phyloP scores from a whole-genome alignment of 345 rosid species.

The Boechera divaricarpa region DNA sequence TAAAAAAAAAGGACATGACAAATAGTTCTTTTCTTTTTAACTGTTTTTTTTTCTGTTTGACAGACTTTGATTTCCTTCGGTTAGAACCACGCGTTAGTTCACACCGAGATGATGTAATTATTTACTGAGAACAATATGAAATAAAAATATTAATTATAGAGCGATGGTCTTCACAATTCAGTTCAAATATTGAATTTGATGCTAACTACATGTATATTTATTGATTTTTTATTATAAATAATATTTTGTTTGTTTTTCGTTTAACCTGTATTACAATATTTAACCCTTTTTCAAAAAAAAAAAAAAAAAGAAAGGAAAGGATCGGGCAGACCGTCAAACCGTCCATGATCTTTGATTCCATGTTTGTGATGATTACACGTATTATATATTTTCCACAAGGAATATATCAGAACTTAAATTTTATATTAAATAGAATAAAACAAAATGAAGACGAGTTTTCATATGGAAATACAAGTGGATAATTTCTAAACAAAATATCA shows the following conservation, averaged over 20 bases:
- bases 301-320: neutral
- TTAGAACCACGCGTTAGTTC: no score
- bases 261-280: no score
- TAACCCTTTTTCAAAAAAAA: no score
- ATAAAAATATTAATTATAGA: neutral
- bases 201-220: neutral
- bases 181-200: neutral
- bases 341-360: slow-evolving; percentile 20
- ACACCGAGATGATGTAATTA: no score
- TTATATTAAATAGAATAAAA: neutral
- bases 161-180: neutral
- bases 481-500: neutral
- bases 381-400: neutral
- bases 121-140: no score
- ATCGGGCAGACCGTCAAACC: slow-evolving; percentile 16
- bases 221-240: no score
- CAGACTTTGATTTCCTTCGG: no score
- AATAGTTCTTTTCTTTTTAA: no score
- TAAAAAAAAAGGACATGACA: no score
- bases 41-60: no score
- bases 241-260: no score
- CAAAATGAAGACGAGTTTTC: slow-evolving; percentile 1
- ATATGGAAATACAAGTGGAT: slow-evolving; percentile 17
- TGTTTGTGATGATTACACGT: slow-evolving; percentile 29
- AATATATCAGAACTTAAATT: slow-evolving; percentile 1